Evolutionary conservation across 2,329 filamentous ascomycete genomes (phyloP).

Genomic region (Podosphaera xanthii): DNA sequence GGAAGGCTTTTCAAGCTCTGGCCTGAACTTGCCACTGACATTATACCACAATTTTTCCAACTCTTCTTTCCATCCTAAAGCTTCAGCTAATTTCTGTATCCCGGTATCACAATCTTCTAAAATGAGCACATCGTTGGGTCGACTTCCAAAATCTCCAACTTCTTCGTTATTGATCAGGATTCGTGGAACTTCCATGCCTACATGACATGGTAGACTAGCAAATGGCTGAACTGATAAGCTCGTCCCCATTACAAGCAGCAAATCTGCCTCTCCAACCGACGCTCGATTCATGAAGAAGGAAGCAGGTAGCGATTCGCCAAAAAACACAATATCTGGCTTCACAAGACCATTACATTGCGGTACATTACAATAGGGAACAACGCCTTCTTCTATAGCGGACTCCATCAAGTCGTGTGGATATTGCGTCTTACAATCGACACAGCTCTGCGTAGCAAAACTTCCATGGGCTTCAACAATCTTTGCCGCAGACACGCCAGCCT

Average conservation of each 20-base stretch:
- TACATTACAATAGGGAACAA: slow-evolving; percentile 45
- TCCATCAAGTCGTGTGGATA: slow-evolving; percentile 59
- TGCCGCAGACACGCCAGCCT: slow-evolving; percentile 59
- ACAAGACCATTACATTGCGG: slow-evolving; percentile 49
- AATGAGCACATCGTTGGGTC: slow-evolving; percentile 64
- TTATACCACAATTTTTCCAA: slow-evolving; percentile 53
- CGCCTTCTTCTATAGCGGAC: slow-evolving; percentile 37
- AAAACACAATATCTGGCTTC: slow-evolving; percentile 64
- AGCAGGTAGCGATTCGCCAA: slow-evolving; percentile 49
- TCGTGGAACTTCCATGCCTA: slow-evolving; percentile 39
- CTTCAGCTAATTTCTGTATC: slow-evolving; percentile 53
- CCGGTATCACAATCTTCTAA: slow-evolving; percentile 68
- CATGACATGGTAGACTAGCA: slow-evolving; percentile 49
- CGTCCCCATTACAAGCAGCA: slow-evolving; percentile 72
- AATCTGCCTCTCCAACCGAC: slow-evolving; percentile 39
- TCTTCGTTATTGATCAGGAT: slow-evolving; percentile 71
- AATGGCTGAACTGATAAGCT: slow-evolving; percentile 64
- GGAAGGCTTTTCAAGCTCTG: slow-evolving; percentile 12
- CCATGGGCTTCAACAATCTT: slow-evolving; percentile 86
- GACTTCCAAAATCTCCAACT: slow-evolving; percentile 56
- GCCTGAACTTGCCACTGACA: slow-evolving; percentile 35
- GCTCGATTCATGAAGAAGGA: slow-evolving; percentile 37
- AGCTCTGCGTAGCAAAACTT: slow-evolving; percentile 76
- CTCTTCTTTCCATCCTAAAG: slow-evolving; percentile 68
- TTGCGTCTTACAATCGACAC: slow-evolving; percentile 59